A percentile compares a stretch with the other conserved stretches of the same genome.
These are phyloP conservation scores for Teunomyces pallodes DNA, from an alignment of 805 yeast genomes.

Conservation along the genomic window DNA sequence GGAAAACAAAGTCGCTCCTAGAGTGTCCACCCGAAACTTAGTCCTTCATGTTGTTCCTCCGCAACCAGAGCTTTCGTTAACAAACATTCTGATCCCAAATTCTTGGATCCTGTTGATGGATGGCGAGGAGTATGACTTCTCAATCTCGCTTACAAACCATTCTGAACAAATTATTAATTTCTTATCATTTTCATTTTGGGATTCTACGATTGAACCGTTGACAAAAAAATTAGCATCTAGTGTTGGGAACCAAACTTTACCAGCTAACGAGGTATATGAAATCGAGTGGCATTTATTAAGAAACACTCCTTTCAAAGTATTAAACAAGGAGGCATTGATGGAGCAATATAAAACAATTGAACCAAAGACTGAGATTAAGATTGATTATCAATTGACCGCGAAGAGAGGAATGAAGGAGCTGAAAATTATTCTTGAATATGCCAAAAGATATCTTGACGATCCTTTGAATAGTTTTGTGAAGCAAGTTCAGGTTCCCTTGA, in stretches of 20 bases:
- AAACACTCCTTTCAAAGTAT: slow-evolving; percentile 54
- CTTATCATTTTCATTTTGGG: slow-evolving; percentile 62
- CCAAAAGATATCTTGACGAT: slow-evolving; percentile 24
- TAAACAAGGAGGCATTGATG: slow-evolving; percentile 43
- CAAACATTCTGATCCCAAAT: slow-evolving; percentile 52
- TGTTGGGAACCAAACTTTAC: slow-evolving; percentile 31
- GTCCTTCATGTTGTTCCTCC: slow-evolving; percentile 35
- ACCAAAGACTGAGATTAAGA: slow-evolving; percentile 39
- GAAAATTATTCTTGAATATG: slow-evolving; percentile 64
- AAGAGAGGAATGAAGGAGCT: slow-evolving; percentile 72
- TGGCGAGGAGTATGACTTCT: slow-evolving; percentile 61
- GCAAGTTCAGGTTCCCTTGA: slow-evolving; percentile 63
- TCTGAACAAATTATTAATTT: slow-evolving; percentile 56
- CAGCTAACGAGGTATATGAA: slow-evolving; percentile 68
- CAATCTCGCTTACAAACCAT: slow-evolving; percentile 53
- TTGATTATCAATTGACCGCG: slow-evolving; percentile 62
- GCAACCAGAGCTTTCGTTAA: slow-evolving; percentile 62
- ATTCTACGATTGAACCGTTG: slow-evolving; percentile 68
- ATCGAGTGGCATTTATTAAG: slow-evolving; percentile 65
- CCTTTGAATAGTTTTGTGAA: slow-evolving; percentile 38
- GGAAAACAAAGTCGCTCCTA: slow-evolving; percentile 14
- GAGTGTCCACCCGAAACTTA: slow-evolving; percentile 19
- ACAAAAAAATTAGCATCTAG: slow-evolving; percentile 46
- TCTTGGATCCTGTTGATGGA: slow-evolving; percentile 75
- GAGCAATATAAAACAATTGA: slow-evolving; percentile 36